phyloP scores from a whole-genome alignment of 495 filamentous ascomycete genomes.

The Penicillium lagena region DNA sequence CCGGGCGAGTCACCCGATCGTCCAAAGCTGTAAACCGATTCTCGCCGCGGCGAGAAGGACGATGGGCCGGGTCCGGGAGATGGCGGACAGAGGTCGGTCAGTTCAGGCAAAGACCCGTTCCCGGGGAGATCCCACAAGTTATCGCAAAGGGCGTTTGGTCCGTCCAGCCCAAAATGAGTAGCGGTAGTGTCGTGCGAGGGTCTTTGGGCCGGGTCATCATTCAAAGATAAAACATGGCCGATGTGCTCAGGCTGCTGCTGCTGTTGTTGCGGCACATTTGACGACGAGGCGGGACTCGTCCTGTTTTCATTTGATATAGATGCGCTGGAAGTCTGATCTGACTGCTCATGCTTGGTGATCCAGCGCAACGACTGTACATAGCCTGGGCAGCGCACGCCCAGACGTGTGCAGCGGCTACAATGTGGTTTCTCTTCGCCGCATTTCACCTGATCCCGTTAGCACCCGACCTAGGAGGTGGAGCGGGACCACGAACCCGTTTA shows the following conservation, averaged over 20 bases:
- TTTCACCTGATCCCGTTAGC: constrained; percentile 37
- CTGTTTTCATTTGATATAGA: constrained; percentile 6
- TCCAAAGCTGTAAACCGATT: constrained; percentile 20
- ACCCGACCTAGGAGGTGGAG: neutral
- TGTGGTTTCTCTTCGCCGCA: constrained; percentile 49
- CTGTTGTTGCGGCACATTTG: constrained; percentile 1
- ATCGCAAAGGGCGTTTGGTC: constrained; percentile 18
- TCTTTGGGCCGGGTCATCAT: constrained; percentile 1
- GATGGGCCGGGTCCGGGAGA: constrained; percentile 10
- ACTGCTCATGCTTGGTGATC: constrained; percentile 44
- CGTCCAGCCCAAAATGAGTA: constrained; percentile 11
- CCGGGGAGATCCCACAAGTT: constrained; percentile 31
- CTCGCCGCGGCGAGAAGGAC: constrained; percentile 11
- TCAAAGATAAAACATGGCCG: neutral
- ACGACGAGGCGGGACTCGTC: constrained; percentile 5
- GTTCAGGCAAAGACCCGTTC: constrained; percentile 24
- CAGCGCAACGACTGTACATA: constrained; percentile 48
- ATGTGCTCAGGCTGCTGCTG: neutral
- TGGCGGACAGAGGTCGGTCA: constrained; percentile 25
- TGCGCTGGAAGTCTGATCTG: constrained; percentile 7
- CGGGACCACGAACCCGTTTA: constrained; percentile 36
- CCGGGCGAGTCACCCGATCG: constrained; percentile 15
- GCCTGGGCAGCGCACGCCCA: constrained; percentile 45
- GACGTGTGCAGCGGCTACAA: constrained; percentile 44
- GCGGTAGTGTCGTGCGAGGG: constrained; percentile 1